Conservation (phyloP, 163 green algal genomes). For the Scenedesmus sp. region DNA sequence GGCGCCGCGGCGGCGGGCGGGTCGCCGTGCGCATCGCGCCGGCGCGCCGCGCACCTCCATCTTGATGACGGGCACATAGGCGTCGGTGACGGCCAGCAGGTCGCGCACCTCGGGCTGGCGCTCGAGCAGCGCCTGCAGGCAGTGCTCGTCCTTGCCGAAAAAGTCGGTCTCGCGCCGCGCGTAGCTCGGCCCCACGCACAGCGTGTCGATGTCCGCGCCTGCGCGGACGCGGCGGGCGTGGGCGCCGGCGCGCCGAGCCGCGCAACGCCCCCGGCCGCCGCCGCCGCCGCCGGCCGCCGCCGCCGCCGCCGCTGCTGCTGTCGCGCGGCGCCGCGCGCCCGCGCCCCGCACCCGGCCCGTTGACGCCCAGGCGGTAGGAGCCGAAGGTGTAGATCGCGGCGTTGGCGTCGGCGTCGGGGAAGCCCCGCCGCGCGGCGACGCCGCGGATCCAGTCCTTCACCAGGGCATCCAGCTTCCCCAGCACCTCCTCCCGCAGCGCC, state of each 20-base stretch:
- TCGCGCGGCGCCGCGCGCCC: background rate
- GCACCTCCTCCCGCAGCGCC: slow-evolving; percentile 78
- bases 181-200: slow-evolving; percentile 92
- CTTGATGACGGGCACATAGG: slow-evolving; percentile 97
- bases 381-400: slow-evolving; percentile 95
- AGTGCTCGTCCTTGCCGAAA: slow-evolving; percentile 88
- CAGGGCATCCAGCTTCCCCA: slow-evolving; percentile 79
- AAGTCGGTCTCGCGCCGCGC: slow-evolving; percentile 88
- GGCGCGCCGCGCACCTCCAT: slow-evolving; percentile 73
- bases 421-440: slow-evolving; percentile 56
- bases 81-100: slow-evolving; percentile 87
- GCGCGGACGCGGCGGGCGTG: slow-evolving; percentile 12
- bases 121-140: slow-evolving; percentile 82
- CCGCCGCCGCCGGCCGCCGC: background rate
- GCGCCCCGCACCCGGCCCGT: slow-evolving; percentile 76
- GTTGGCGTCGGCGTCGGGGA: slow-evolving; percentile 52
- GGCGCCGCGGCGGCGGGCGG: too few relatives aligned
- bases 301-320: background rate
- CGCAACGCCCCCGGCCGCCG: background rate
- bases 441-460: slow-evolving; percentile 81
- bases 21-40: too few relatives aligned
- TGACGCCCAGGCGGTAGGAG: slow-evolving; percentile 96
- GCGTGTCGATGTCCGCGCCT: slow-evolving; percentile 98
- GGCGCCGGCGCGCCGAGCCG: background rate
- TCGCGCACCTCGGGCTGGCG: slow-evolving; percentile 76